These are phyloP conservation scores for Sonneratia alba DNA, from an alignment of 345 rosid genomes.

Conservation along the genomic window DNA sequence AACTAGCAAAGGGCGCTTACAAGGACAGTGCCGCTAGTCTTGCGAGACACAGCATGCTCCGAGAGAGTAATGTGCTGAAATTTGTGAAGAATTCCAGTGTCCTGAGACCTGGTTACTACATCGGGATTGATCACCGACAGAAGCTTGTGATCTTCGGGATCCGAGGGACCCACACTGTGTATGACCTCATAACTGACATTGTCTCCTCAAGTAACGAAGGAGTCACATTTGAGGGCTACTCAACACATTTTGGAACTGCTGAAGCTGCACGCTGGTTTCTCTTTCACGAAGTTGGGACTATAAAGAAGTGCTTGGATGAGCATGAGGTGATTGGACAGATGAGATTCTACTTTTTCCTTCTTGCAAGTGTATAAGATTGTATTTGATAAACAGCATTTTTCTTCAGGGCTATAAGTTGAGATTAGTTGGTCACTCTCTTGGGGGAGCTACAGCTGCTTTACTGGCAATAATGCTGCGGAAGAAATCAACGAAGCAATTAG, in stretches of 20 bases:
- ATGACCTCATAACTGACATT: conserved; percentile 78
- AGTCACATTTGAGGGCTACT: conserved; percentile 80
- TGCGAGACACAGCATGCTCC: conserved; percentile 71
- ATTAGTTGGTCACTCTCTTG: conserved; percentile 95
- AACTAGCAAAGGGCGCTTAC: conserved; percentile 74
- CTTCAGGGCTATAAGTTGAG: conserved; percentile 87
- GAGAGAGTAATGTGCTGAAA: conserved; percentile 60
- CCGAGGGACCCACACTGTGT: conserved; percentile 82
- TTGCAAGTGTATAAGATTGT: not conserved
- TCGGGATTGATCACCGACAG: conserved; percentile 62
- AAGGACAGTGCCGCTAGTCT: conserved; percentile 43
- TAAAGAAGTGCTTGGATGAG: conserved; percentile 57
- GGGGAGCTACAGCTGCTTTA: conserved; percentile 80
- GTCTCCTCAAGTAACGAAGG: conserved; percentile 75
- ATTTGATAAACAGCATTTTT: not conserved
- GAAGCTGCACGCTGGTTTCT: conserved; percentile 98
- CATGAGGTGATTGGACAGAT: conserved; percentile 35
- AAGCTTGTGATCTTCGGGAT: conserved; percentile 72
- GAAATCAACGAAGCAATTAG: conserved; percentile 61
- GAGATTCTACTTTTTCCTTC: not conserved
- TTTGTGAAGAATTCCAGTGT: conserved; percentile 67
- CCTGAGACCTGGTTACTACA: conserved; percentile 89
- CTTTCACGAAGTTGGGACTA: conserved; percentile 57
- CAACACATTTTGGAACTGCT: conserved; percentile 91
- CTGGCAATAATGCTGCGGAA: conserved; percentile 74